Evolutionary conservation across 176 grass and related monocot species (phyloP).

Genomic region (Carex scoparia): DNA sequence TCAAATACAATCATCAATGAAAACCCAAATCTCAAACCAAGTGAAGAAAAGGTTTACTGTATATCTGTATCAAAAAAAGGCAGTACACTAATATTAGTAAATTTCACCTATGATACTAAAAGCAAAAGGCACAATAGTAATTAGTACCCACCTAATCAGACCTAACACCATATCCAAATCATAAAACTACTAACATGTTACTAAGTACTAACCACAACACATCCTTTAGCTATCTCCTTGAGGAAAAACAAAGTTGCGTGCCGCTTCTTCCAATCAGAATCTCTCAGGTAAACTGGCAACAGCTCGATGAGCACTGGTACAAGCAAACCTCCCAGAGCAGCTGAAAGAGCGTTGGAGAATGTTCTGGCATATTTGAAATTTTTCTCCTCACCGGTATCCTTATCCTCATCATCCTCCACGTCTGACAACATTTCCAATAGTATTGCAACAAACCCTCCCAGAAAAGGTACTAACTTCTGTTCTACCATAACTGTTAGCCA

Average conservation of each 20-base stretch:
- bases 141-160: background rate
- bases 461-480: conserved; percentile 50
- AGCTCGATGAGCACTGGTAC: conserved; percentile 70
- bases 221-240: conserved; percentile 86
- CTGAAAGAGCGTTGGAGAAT: conserved; percentile 64
- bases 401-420: conserved; percentile 81
- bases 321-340: conserved; percentile 69
- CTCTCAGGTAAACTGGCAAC: conserved; percentile 53
- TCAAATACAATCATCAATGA: too few species aligned
- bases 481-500: conserved; percentile 49
- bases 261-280: conserved; percentile 87
- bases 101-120: too few species aligned
- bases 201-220: conserved; percentile 47
- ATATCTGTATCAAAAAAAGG: too few species aligned
- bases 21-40: too few species aligned
- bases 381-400: conserved; percentile 49
- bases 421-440: conserved; percentile 91
- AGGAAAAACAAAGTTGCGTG: conserved; percentile 80
- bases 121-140: background rate
- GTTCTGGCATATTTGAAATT: conserved; percentile 31
- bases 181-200: background rate
- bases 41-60: too few species aligned
- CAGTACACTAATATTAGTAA: too few species aligned
- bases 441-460: conserved; percentile 67
- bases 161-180: background rate